These are phyloP conservation scores for Microbotryum intermedium DNA, from an alignment of 1,284 basidiomycete genomes.

Conservation along the genomic window DNA sequence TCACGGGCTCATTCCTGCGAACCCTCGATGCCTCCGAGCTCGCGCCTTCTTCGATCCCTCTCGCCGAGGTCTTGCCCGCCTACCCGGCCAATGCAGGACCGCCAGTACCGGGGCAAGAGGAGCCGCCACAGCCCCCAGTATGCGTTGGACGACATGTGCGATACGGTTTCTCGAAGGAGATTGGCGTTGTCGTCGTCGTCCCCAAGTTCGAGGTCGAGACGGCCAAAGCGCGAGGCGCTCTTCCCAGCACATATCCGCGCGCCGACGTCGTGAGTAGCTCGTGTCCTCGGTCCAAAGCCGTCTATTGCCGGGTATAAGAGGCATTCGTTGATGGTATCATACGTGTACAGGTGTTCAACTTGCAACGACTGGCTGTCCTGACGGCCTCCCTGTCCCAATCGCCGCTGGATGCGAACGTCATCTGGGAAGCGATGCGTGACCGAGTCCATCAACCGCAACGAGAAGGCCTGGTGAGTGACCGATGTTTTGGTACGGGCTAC, in stretches of 20 bases:
- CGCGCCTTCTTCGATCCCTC: slow-evolving; percentile 76
- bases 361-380: slow-evolving; percentile 94
- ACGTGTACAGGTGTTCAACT: slow-evolving; percentile 75
- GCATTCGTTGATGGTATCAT: not conserved
- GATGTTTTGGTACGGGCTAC: slow-evolving; percentile 1
- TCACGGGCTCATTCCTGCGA: slow-evolving; percentile 92
- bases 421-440: slow-evolving; percentile 99
- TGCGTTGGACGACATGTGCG: slow-evolving; percentile 93
- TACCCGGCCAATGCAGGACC: slow-evolving; percentile 81
- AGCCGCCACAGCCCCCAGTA: slow-evolving; percentile 76
- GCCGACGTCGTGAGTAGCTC: slow-evolving; percentile 71
- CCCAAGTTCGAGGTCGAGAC: slow-evolving; percentile 95
- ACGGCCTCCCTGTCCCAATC: slow-evolving; percentile 85
- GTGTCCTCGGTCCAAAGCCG: not conserved
- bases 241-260: slow-evolving; percentile 74
- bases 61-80: slow-evolving; percentile 94
- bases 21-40: slow-evolving; percentile 65
- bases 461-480: slow-evolving; percentile 59
- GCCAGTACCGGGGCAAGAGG: slow-evolving; percentile 42
- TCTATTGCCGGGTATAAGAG: not conserved
- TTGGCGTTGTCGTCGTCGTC: slow-evolving; percentile 91
- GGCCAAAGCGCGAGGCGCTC: slow-evolving; percentile 80
- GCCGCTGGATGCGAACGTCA: slow-evolving; percentile 85
- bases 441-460: slow-evolving; percentile 95
- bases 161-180: slow-evolving; percentile 76